Evolutionary conservation across 768 basidiomycete species (phyloP).

Genomic region (Leccinellum rugosiceps): DNA sequence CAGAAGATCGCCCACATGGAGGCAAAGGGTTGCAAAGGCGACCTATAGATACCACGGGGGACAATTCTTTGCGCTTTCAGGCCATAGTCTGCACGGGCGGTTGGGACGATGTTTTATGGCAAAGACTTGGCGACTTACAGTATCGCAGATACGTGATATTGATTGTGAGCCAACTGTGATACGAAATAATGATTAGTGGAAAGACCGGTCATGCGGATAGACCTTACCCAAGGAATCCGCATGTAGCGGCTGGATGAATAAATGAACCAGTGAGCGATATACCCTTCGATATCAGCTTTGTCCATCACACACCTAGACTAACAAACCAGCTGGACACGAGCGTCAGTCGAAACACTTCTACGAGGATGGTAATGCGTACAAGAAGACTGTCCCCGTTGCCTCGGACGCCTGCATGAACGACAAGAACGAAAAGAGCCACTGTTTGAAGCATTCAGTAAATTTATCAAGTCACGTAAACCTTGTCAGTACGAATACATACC

Average conservation of each 20-base stretch:
- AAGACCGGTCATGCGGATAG: slow-evolving; percentile 9
- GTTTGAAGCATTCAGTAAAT: slow-evolving; percentile 2
- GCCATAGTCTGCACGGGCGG: slow-evolving; percentile 8
- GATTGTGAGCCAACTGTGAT: slow-evolving; percentile 58
- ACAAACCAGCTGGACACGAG: slow-evolving; percentile 58
- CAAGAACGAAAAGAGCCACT: slow-evolving; percentile 43
- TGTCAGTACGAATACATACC: slow-evolving; percentile 16
- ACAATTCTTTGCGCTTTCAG: slow-evolving; percentile 44
- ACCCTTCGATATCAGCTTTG: neutral
- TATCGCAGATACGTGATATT: slow-evolving; percentile 73
- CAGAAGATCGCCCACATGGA: slow-evolving; percentile 73
- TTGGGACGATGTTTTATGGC: slow-evolving; percentile 33
- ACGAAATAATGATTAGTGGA: slow-evolving; percentile 43
- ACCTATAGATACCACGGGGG: slow-evolving; percentile 60
- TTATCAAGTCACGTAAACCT: slow-evolving; percentile 10
- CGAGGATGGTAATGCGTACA: slow-evolving; percentile 7
- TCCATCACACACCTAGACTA: slow-evolving; percentile 43
- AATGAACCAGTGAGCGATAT: neutral
- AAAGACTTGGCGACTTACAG: slow-evolving; percentile 39
- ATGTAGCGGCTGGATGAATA: slow-evolving; percentile 42
- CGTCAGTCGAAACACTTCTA: slow-evolving; percentile 21
- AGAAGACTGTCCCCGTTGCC: slow-evolving; percentile 43
- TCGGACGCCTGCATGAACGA: slow-evolving; percentile 64
- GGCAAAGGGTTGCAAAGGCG: slow-evolving; percentile 60
- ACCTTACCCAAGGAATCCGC: slow-evolving; percentile 50